These are phyloP conservation scores for Onygenales sp. DNA, from an alignment of 2,329 filamentous ascomycete species.

Conservation along the genomic window DNA sequence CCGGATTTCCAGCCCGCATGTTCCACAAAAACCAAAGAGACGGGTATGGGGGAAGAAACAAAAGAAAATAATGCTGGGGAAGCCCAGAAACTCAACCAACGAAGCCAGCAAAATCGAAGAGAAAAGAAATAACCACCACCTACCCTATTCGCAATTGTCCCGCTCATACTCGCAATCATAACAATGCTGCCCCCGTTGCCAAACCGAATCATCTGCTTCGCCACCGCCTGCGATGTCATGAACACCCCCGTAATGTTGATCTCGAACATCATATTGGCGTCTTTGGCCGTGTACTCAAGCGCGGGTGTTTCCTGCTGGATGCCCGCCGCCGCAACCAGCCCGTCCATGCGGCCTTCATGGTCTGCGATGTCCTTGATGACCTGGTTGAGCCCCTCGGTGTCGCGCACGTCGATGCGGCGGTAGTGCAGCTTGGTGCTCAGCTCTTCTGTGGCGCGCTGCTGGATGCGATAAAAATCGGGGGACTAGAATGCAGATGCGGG, in stretches of 20 bases:
- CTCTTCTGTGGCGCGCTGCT: constrained; percentile 52
- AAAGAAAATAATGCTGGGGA: background rate
- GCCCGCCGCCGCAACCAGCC: constrained; percentile 63
- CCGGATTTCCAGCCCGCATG: no score
- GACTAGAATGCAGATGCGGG: constrained; percentile 22
- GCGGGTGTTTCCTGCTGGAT: constrained; percentile 74
- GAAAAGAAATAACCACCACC: constrained; percentile 8
- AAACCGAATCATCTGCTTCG: constrained; percentile 41
- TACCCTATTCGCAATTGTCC: constrained; percentile 48
- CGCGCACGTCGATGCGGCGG: constrained; percentile 69
- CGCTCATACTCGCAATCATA: constrained; percentile 55
- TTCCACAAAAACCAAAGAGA: no score
- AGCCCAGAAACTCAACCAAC: background rate
- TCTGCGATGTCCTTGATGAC: constrained; percentile 61
- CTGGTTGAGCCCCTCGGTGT: constrained; percentile 57
- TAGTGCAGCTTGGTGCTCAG: constrained; percentile 63
- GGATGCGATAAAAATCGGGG: constrained; percentile 55
- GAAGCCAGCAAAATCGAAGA: no score
- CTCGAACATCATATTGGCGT: constrained; percentile 54
- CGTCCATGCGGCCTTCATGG: constrained; percentile 64
- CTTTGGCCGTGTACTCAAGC: constrained; percentile 61
- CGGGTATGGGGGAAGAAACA: background rate
- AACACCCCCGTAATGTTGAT: constrained; percentile 53
- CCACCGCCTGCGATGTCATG: constrained; percentile 55
- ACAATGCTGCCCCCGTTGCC: constrained; percentile 51